Base-by-base conservation (phyloP, 1,284 basidiomycete species). In the Mycosarcoma mackinlayi region DNA sequence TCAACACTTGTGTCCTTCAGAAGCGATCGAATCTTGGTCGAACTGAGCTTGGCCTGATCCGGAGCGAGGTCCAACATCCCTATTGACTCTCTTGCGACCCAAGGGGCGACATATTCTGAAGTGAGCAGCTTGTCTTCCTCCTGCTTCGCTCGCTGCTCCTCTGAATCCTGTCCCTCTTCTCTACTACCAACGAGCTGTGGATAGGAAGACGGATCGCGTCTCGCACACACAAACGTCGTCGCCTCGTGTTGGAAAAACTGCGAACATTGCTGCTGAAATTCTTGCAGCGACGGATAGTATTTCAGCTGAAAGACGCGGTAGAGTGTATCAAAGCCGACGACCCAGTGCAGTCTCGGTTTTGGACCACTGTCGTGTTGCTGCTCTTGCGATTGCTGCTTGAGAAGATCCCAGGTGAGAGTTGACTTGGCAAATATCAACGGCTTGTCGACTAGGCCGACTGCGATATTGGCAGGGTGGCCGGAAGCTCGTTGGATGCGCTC, bases 371-470 rank as follows among this genome's bases (percentile, higher is more conserved):
- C 14, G 13, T 16, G 19, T 13, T 28, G 34, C 19, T 18, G 41
- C 8, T 50, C 24, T 6, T 39, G 27, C 27, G 28, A 44, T 18
- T 60, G 49, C n/a, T 59, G 42, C 70, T 46, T 37, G 42, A 88
- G 88, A 16, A 80, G 78, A n/a, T 85, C 85, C 48, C 92, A 85
- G 19, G 87, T 82, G 18, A 86, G 85, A 5, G 74, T 69, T 11
- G 91, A 90, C 84, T 98, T 98, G 35, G 88, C 88, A 38, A 92
- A 91, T 81, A 98, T 97, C 0, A 91, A 91, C 3, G 94, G 93
- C 70, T 92, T 91, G 77, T 93, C 88, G 58, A 93, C 88, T 64
- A 95, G 86, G 1, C 87, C 94, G 1, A 96, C 88, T 0, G 91
- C 93, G 24, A 92, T 85, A 61, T 91, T 90, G 6, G 83, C 56